Conservation (phyloP, 768 basidiomycete species). For the Pisolithus microcarpus region DNA sequence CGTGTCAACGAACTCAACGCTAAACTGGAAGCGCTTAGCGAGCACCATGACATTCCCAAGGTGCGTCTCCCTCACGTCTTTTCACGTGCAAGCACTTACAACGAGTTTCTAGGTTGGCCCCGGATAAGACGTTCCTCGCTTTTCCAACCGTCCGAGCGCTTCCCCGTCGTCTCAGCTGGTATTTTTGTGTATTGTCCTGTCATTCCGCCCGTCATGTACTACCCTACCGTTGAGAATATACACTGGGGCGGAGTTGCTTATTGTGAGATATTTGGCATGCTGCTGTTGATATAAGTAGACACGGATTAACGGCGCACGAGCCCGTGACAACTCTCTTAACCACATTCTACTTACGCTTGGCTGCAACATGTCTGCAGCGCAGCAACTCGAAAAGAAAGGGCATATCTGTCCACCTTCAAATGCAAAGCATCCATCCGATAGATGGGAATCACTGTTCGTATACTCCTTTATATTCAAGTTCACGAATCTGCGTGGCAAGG, state of each 20-base stretch:
- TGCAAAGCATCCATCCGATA: constrained; percentile 69
- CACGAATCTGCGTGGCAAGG: constrained; percentile 64
- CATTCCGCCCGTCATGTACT: constrained; percentile 15
- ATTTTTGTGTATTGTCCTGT: constrained; percentile 11
- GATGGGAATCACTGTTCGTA: constrained; percentile 83
- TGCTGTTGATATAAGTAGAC: constrained; percentile 32
- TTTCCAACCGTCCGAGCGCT: constrained; percentile 1
- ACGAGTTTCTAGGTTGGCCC: constrained; percentile 62
- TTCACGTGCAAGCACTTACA: constrained; percentile 23
- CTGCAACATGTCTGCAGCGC: constrained; percentile 33
- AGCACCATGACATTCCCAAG: constrained; percentile 95
- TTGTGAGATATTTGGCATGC: constrained; percentile 31
- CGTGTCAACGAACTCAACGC: constrained; percentile 85
- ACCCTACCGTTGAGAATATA: constrained; percentile 12
- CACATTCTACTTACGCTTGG: constrained; percentile 28
- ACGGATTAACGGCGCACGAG: constrained; percentile 28
- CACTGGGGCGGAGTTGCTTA: constrained; percentile 20
- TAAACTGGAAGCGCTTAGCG: constrained; percentile 79
- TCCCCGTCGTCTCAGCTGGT: constrained; percentile 14
- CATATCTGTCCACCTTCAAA: constrained; percentile 50
- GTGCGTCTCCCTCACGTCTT: constrained; percentile 32
- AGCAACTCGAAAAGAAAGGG: constrained; percentile 39
- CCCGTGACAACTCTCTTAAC: constrained; percentile 29
- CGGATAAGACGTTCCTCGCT: constrained; percentile 64
- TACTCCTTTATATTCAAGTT: constrained; percentile 83